phyloP scores from a whole-genome alignment of 805 yeast species.

The Starmerella apis region DNA sequence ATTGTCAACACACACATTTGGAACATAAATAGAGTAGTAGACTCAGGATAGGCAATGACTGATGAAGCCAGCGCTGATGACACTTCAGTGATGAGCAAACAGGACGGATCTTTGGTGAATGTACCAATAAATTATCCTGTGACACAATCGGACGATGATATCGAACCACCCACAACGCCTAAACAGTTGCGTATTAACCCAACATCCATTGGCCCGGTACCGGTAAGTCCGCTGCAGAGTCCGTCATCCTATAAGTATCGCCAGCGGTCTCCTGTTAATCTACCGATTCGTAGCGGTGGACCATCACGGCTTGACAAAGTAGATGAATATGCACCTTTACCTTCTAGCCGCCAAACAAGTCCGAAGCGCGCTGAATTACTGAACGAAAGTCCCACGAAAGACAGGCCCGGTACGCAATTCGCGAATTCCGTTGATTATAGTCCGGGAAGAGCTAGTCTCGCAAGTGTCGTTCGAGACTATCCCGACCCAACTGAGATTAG shows the following conservation, averaged over 20 bases:
- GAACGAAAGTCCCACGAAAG: background rate
- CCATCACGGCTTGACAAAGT: background rate
- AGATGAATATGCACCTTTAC: background rate
- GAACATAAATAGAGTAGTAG: too few relatives aligned
- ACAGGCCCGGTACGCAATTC: background rate
- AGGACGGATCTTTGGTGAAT: too few relatives aligned
- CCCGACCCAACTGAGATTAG: constrained; percentile 1
- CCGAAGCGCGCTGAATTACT: constrained; percentile 10
- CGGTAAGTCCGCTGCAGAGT: background rate
- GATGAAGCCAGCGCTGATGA: too few relatives aligned
- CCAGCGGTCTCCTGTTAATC: constrained; percentile 14
- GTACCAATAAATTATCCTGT: too few relatives aligned
- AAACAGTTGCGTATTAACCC: background rate
- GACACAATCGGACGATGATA: background rate
- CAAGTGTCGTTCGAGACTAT: constrained; percentile 2
- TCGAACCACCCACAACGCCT: background rate
- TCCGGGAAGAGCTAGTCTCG: constrained; percentile 3
- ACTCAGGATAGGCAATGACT: too few relatives aligned
- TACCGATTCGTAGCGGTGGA: constrained; percentile 10
- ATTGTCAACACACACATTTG: too few relatives aligned
- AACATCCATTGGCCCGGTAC: background rate
- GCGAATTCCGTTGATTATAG: constrained; percentile 1
- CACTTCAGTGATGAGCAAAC: too few relatives aligned
- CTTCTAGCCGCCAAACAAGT: background rate
- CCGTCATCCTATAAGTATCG: background rate